phyloP scores from a whole-genome alignment of 78 protist species.

The Chrysochromulina tobinii region DNA sequence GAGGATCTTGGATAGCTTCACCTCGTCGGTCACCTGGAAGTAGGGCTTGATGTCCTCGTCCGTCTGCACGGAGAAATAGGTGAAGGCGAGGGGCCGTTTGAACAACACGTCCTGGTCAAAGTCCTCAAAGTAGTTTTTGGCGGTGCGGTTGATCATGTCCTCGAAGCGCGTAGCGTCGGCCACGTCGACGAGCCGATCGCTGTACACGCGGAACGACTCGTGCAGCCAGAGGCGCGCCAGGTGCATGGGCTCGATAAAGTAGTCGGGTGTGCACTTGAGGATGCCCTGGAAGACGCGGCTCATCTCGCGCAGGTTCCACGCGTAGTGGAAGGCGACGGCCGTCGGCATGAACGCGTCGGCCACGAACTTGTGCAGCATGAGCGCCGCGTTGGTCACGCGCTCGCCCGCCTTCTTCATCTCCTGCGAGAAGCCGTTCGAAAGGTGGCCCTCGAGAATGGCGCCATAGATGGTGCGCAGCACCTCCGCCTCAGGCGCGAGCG shows the following conservation, averaged over 20 bases:
- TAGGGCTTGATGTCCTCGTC: conserved; percentile 30
- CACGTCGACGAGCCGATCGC: conserved; percentile 59
- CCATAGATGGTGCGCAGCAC: conserved; percentile 37
- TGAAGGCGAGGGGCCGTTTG: conserved; percentile 17
- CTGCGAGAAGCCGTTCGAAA: conserved; percentile 14
- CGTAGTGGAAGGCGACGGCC: conserved; percentile 86
- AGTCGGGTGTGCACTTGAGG: not conserved
- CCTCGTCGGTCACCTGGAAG: not conserved
- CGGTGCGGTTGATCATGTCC: not conserved
- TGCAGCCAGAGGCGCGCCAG: conserved; percentile 59
- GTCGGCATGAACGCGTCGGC: conserved; percentile 68
- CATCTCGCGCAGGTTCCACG: conserved; percentile 84
- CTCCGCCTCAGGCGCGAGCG: conserved; percentile 54
- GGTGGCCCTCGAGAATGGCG: conserved; percentile 45
- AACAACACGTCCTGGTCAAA: conserved; percentile 21
- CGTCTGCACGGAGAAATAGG: not conserved
- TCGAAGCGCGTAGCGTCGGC: conserved; percentile 44
- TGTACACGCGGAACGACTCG: conserved; percentile 59
- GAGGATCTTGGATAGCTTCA: not conserved
- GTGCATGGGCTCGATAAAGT: not conserved
- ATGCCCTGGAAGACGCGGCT: conserved; percentile 64
- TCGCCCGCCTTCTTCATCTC: not conserved
- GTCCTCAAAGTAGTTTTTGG: not conserved
- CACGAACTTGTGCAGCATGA: conserved; percentile 62
- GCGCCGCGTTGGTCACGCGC: conserved; percentile 41